Conservation (phyloP, 129 eudicot genomes). For the Tagetes erecta region DNA sequence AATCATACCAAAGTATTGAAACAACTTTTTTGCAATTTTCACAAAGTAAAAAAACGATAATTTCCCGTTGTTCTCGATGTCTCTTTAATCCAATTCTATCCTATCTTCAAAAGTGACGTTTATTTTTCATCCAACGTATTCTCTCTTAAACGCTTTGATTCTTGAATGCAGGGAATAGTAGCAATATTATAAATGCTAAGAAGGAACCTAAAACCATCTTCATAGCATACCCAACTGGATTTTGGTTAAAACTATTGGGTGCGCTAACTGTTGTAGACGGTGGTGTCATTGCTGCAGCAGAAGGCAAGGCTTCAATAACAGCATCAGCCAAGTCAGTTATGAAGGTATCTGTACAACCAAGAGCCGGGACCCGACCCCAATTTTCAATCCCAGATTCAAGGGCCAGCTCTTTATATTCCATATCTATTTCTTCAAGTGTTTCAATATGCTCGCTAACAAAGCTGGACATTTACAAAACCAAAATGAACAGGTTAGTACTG, state of each 20-base stretch:
- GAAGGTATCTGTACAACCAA: conserved; percentile 71
- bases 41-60: conserved; percentile 11
- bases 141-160: conserved; percentile 36
- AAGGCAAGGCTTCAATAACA: conserved; percentile 93
- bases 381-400: conserved; percentile 83
- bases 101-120: conserved; percentile 4
- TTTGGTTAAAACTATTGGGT: conserved; percentile 27
- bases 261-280: conserved; percentile 32
- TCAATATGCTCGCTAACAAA: conserved; percentile 99
- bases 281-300: conserved; percentile 66
- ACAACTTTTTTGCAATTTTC: conserved; percentile 7
- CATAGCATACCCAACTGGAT: conserved; percentile 47
- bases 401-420: conserved; percentile 88
- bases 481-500: neutral
- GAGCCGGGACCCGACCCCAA: conserved; percentile 99
- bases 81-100: conserved; percentile 8
- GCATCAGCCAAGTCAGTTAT: conserved; percentile 89
- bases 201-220: conserved; percentile 81
- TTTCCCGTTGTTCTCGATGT: neutral
- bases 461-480: conserved; percentile 44
- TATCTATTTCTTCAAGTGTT: conserved; percentile 94
- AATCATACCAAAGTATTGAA: neutral
- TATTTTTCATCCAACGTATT: neutral
- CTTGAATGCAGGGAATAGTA: conserved; percentile 66
- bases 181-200: conserved; percentile 69